Evolutionary conservation across 2,329 filamentous ascomycete genomes (phyloP), one percentile per base, ranked within the genome.

Genomic region (Didymella arachidicola): DNA sequence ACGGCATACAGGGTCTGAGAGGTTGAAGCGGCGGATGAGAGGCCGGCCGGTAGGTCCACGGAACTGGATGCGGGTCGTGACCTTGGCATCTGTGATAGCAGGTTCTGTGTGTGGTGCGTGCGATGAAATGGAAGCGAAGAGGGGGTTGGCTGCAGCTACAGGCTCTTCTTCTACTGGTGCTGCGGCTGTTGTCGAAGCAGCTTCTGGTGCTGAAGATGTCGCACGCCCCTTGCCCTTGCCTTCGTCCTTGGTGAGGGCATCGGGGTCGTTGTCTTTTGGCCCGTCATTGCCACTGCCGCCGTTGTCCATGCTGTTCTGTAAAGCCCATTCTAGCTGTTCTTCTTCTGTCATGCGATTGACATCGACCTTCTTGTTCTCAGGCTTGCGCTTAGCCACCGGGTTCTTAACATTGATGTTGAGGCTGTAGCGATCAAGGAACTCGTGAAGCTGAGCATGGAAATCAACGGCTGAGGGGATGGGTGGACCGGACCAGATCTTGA

Each of bases 381-480:
- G 83, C 76, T 91, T 92, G 53, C 89, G 82, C 73, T 87, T 90
- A 25, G 92, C 89, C 4, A 99, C 92, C 0, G 95, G 95, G 72
- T 99, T 99, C 80, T 96, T 96, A 74, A 90, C 94, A 71, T 92
- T 89, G 43, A 87, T 86, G 29, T 90, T 92, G 49, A 99, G 82
- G 73, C 93, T 97, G 80, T 98, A 99, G 25, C 95, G 87, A 73
- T 98, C 95, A n/a, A 99, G 85, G 69, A 99, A 99, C 77, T 98
- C 94, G 71, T 92, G 91, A 2, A 99, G 83, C 72, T 97, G 92
- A 72, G 93, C 92, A 60, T 96, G 86, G 68, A 99, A 98, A 14
- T 97, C 93, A 10, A 84, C 76, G 0, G 92, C 80, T 38, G 84
- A 85, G 0, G 93, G 89, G 53, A 93, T 91, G 1, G 93, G 92